Evolutionary conservation across 179 eudicot species (phyloP).

Genomic region (Gypsophila paniculata): DNA sequence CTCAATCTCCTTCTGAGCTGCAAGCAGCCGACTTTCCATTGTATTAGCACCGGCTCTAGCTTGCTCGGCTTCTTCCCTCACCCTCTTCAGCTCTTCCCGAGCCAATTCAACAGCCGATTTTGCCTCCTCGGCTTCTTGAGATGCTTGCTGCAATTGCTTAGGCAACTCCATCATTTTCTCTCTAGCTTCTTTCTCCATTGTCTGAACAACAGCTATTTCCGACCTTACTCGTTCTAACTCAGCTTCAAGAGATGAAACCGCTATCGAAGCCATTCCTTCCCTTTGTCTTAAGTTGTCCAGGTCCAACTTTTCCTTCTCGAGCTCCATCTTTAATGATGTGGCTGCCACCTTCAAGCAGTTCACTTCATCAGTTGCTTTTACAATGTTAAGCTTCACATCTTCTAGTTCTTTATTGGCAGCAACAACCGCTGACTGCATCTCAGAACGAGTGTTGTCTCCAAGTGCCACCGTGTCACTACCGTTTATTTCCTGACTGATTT

Average conservation of each 20-base stretch:
- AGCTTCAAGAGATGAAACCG: conserved; percentile 73
- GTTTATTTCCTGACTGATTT: conserved; percentile 37
- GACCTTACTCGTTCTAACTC: conserved; percentile 62
- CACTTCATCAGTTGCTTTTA: conserved; percentile 64
- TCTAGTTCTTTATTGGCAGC: conserved; percentile 62
- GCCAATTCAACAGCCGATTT: conserved; percentile 51
- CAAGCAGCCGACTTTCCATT: conserved; percentile 55
- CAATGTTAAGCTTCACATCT: conserved; percentile 61
- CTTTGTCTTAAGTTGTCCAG: conserved; percentile 49
- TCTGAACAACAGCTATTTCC: conserved; percentile 55
- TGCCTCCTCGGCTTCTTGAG: conserved; percentile 68
- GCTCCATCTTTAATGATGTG: conserved; percentile 50
- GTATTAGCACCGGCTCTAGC: conserved; percentile 68
- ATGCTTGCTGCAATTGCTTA: conserved; percentile 56
- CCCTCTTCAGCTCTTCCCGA: conserved; percentile 60
- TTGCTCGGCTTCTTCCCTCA: conserved; percentile 64
- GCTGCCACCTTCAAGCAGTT: conserved; percentile 58
- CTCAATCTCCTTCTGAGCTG: conserved; percentile 76
- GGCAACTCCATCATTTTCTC: conserved; percentile 72
- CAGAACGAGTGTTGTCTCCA: conserved; percentile 34
- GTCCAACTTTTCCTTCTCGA: conserved; percentile 58
- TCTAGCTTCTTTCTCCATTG: conserved; percentile 59
- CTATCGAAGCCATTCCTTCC: conserved; percentile 67
- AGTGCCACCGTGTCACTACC: conserved; percentile 13
- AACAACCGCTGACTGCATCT: conserved; percentile 48